Percentiles rank a stretch among this genome's conserved stretches.
Conservation (phyloP, 208 protist species). For the Borovskyia barvae region DNA sequence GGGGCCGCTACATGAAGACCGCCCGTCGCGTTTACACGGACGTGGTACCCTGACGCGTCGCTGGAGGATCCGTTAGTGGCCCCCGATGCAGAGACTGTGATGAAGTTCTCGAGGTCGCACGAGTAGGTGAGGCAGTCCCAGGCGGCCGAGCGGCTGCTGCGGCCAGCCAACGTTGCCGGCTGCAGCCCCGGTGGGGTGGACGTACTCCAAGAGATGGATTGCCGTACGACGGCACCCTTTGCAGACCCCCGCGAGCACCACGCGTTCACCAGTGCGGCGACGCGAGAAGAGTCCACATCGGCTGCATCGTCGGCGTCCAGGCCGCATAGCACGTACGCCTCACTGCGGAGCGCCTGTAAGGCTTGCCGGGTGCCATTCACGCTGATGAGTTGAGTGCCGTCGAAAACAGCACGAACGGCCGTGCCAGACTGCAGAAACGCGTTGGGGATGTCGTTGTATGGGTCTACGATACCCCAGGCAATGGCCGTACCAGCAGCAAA, state of each 20-base stretch:
- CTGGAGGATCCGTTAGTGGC: not conserved
- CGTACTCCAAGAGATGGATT: slow-evolving; percentile 35
- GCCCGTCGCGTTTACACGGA: slow-evolving; percentile 6
- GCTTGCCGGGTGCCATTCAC: not conserved
- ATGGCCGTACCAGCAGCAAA: too few species aligned
- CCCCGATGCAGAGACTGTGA: not conserved
- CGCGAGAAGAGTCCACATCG: not conserved
- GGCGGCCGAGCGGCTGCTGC: not conserved
- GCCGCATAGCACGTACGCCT: slow-evolving; percentile 15
- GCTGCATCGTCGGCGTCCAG: not conserved
- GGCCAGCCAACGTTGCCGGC: not conserved
- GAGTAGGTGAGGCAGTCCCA: slow-evolving; percentile 32
- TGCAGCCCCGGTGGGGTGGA: slow-evolving; percentile 31
- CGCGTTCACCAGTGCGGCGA: not conserved
- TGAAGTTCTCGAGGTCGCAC: slow-evolving; percentile 27
- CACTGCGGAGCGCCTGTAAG: slow-evolving; percentile 1
- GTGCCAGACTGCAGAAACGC: slow-evolving; percentile 1
- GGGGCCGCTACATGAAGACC: slow-evolving; percentile 32
- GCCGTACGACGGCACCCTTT: not conserved
- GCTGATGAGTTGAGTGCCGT: slow-evolving; percentile 15
- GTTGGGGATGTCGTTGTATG: not conserved
- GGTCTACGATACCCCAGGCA: not conserved
- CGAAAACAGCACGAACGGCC: slow-evolving; percentile 18
- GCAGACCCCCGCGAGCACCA: slow-evolving; percentile 1
- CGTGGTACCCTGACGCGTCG: not conserved